Conservation (phyloP, 306 rosid species). For the Canavalia gladiata region DNA sequence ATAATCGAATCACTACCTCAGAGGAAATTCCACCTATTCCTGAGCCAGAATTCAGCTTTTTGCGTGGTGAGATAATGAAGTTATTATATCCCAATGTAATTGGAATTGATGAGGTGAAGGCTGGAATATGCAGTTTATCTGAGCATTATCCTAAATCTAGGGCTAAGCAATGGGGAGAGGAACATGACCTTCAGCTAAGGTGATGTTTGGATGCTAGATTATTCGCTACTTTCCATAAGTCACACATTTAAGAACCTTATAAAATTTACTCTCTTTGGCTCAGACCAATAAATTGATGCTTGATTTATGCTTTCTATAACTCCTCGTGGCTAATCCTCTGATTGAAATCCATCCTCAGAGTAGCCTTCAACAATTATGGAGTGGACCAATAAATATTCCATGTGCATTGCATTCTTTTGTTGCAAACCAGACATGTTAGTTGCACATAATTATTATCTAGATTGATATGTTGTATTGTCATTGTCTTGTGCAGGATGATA, state of each 20-base stretch:
- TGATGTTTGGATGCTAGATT: conserved; percentile 57
- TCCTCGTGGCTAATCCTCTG: conserved; percentile 14
- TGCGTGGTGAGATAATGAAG: conserved; percentile 82
- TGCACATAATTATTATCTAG: conserved; percentile 19
- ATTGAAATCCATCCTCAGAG: conserved; percentile 36
- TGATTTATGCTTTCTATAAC: conserved; percentile 30
- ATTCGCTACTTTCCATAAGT: conserved; percentile 40
- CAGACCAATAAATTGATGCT: conserved; percentile 32
- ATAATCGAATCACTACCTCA: conserved; percentile 80
- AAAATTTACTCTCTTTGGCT: neutral
- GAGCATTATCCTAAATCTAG: conserved; percentile 68
- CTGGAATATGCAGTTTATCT: conserved; percentile 60
- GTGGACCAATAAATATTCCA: conserved; percentile 12
- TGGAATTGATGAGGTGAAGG: conserved; percentile 85
- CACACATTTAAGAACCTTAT: conserved; percentile 29
- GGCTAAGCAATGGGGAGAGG: conserved; percentile 94
- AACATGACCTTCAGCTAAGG: conserved; percentile 95
- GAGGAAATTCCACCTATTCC: conserved; percentile 99
- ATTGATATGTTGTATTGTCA: conserved; percentile 44
- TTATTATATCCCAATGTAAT: conserved; percentile 86
- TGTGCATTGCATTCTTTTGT: conserved; percentile 31
- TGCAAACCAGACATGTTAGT: conserved; percentile 32
- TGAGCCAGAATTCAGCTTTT: conserved; percentile 80
- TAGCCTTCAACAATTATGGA: conserved; percentile 37
- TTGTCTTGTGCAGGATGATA: conserved; percentile 77